These are phyloP conservation scores for Cenchrus fungigraminus DNA, from an alignment of 176 grass and related monocot species.

Conservation along the genomic window DNA sequence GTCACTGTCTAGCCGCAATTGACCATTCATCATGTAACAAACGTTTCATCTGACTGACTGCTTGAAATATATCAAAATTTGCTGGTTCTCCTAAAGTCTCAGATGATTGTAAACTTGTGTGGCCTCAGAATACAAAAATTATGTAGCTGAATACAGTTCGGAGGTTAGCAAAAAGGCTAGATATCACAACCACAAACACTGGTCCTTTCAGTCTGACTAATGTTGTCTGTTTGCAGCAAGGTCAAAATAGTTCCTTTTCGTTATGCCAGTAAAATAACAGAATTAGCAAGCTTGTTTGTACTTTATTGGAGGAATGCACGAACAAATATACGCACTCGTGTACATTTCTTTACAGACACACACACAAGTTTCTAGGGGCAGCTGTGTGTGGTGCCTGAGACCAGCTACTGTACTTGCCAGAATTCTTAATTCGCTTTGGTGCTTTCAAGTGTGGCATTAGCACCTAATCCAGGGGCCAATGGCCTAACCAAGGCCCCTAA, in stretches of 20 bases:
- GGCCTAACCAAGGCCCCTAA: constrained; percentile 50
- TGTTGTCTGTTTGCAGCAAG: not conserved
- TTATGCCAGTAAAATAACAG: constrained; percentile 24
- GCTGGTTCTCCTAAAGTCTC: not conserved
- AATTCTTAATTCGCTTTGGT: constrained; percentile 46
- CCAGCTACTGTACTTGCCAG: constrained; percentile 38
- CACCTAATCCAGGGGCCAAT: constrained; percentile 56
- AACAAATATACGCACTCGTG: constrained; percentile 42
- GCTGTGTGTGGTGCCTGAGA: constrained; percentile 30
- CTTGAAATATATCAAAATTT: not conserved
- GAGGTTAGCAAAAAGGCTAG: not conserved
- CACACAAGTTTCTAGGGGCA: constrained; percentile 45
- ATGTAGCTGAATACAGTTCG: not conserved
- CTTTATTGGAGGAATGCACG: constrained; percentile 34
- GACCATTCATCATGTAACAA: constrained; percentile 16
- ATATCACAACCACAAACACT: not conserved
- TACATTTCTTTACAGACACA: constrained; percentile 43
- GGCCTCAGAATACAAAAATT: not conserved
- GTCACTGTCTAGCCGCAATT: not conserved
- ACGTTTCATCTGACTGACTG: not conserved
- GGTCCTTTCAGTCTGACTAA: constrained; percentile 11
- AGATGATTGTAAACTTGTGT: constrained; percentile 8
- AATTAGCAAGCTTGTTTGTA: not conserved
- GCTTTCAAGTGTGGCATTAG: constrained; percentile 34
- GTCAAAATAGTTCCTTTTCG: not conserved